These are phyloP conservation scores for Leccinum subfulvum DNA, from an alignment of 1,284 basidiomycete genomes.

Conservation along the genomic window DNA sequence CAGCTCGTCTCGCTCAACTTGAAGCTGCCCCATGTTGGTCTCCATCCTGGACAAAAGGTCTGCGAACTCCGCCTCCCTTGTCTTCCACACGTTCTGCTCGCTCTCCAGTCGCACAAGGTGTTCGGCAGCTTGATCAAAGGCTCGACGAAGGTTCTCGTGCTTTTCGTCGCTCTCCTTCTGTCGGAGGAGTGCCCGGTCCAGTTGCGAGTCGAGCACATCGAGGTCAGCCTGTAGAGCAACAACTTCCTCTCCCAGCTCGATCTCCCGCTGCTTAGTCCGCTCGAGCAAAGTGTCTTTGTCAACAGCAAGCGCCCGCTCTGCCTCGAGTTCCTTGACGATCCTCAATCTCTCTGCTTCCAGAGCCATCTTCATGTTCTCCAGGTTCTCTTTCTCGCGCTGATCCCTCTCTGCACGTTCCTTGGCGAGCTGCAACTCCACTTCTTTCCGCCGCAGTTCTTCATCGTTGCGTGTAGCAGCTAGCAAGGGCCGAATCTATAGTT, in stretches of 20 bases:
- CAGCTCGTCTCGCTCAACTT: constrained; percentile 58
- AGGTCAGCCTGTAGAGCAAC: constrained; percentile 80
- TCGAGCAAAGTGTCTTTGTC: constrained; percentile 89
- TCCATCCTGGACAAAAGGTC: constrained; percentile 59
- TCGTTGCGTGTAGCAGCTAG: constrained; percentile 92
- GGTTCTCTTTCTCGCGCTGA: constrained; percentile 71
- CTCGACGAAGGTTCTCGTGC: constrained; percentile 64
- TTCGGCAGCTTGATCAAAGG: constrained; percentile 82
- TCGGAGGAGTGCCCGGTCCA: constrained; percentile 76
- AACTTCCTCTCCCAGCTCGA: constrained; percentile 84
- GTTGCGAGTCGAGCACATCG: constrained; percentile 81
- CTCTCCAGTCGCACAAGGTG: constrained; percentile 79
- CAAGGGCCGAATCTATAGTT: constrained; percentile 76
- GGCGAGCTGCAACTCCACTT: constrained; percentile 79
- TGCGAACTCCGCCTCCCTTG: constrained; percentile 57
- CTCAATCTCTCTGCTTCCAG: constrained; percentile 81
- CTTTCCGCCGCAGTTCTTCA: constrained; percentile 88
- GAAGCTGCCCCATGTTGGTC: constrained; percentile 56
- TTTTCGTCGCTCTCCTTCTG: constrained; percentile 81
- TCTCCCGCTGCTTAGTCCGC: constrained; percentile 82
- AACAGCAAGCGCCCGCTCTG: constrained; percentile 75
- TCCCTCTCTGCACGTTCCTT: constrained; percentile 88
- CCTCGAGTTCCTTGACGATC: constrained; percentile 80
- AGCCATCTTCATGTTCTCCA: constrained; percentile 77
- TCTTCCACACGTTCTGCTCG: constrained; percentile 70